phyloP scores from a whole-genome alignment of 345 rosid genomes.

The Gossypium sturtianum region DNA sequence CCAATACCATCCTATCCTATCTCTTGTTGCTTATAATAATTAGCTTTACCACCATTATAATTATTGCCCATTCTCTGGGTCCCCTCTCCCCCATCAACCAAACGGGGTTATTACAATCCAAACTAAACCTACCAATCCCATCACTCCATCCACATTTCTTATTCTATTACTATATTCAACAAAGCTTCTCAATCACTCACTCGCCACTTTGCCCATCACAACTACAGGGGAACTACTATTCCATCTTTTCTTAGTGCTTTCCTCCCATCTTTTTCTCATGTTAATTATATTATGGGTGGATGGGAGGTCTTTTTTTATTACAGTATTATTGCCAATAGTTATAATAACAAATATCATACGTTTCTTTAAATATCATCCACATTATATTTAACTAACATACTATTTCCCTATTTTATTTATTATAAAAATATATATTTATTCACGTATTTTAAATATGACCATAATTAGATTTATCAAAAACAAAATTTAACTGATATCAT shows the following conservation, averaged over 20 bases:
- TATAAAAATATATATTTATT: no score
- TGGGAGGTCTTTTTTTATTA: no score
- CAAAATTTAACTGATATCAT: no score
- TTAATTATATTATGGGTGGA: not conserved
- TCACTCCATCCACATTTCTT: slow-evolving; percentile 12
- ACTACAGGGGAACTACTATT: slow-evolving; percentile 7
- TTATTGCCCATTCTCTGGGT: slow-evolving; percentile 37
- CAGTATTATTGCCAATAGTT: no score
- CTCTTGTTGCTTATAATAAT: not conserved
- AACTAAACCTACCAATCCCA: slow-evolving; percentile 31
- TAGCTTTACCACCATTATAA: slow-evolving; percentile 22
- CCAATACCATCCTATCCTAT: slow-evolving; percentile 23
- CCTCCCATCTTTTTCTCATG: slow-evolving; percentile 1
- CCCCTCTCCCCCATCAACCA: slow-evolving; percentile 24
- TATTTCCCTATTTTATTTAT: no score
- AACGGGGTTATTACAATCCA: slow-evolving; percentile 17
- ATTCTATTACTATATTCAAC: not conserved
- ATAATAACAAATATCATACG: no score
- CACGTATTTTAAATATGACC: no score
- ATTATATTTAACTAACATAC: no score
- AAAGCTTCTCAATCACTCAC: slow-evolving; percentile 18
- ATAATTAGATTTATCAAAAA: no score
- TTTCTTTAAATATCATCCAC: no score
- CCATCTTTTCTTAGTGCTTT: slow-evolving; percentile 1
- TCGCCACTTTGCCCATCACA: not conserved